Conservation (phyloP, 2,329 filamentous ascomycete genomes). For the Penicillium occitanis region DNA sequence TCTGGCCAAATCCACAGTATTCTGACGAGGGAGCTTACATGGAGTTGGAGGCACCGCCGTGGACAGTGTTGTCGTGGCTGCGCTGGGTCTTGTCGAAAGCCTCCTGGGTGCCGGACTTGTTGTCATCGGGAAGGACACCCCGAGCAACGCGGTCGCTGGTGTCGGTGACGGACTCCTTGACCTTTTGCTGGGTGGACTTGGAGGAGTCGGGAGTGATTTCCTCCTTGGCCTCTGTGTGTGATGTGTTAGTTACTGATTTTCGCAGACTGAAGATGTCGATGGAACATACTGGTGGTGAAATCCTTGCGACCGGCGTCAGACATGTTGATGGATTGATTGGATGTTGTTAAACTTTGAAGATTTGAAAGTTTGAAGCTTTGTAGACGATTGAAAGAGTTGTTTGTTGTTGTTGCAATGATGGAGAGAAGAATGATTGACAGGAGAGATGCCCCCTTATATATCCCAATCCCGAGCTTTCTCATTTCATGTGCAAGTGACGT, state of each 20-base stretch:
- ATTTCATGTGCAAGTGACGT: constrained; percentile 7
- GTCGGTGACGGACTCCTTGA: constrained; percentile 58
- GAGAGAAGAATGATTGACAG: background rate
- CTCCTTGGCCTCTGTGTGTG: constrained; percentile 53
- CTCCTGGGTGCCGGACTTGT: constrained; percentile 58
- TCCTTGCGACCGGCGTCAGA: constrained; percentile 64
- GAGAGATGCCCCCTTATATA: constrained; percentile 1
- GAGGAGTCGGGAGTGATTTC: constrained; percentile 57
- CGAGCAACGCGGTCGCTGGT: constrained; percentile 56
- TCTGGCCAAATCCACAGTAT: too few relatives aligned
- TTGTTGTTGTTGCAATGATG: background rate
- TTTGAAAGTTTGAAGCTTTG: background rate
- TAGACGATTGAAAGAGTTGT: background rate
- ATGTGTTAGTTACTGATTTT: background rate
- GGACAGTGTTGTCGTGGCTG: constrained; percentile 41
- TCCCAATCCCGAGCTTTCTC: background rate
- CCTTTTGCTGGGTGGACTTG: constrained; percentile 62
- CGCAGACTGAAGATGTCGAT: background rate
- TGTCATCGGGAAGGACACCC: constrained; percentile 52
- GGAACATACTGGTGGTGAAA: constrained; percentile 50
- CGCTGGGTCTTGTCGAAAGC: constrained; percentile 52
- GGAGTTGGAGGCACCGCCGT: constrained; percentile 41
- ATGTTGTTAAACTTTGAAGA: constrained; percentile 1
- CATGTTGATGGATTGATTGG: constrained; percentile 47
- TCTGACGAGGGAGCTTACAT: constrained; percentile 36